These are phyloP conservation scores for Coemansia sp. DNA, from an alignment of 192 early-diverging fungal species.

Conservation along the genomic window DNA sequence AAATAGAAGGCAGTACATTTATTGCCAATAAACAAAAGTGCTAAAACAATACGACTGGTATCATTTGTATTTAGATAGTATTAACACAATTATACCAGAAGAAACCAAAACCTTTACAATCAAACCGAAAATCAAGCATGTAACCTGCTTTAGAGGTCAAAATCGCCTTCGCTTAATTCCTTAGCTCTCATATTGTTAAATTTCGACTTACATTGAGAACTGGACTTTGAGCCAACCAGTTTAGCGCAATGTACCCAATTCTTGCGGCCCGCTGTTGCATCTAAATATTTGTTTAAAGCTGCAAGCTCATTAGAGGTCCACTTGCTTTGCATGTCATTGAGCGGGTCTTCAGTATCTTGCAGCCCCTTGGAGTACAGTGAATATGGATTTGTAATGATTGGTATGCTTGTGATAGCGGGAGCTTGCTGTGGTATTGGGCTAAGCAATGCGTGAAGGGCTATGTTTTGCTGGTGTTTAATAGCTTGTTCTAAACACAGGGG, in stretches of 20 bases:
- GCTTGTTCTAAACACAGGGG: conserved; percentile 2
- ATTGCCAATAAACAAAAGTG: no score
- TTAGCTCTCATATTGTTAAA: conserved; percentile 13
- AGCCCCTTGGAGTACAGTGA: not conserved
- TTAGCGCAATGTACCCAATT: conserved; percentile 14
- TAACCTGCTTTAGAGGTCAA: no score
- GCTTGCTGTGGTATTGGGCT: no score
- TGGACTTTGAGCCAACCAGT: conserved; percentile 9
- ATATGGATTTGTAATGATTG: not conserved
- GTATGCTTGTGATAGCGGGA: not conserved
- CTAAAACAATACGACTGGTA: no score
- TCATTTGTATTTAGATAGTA: no score
- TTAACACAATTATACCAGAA: no score
- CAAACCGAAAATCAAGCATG: no score
- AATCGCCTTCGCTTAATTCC: not conserved
- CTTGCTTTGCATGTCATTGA: not conserved
- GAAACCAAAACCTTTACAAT: no score
- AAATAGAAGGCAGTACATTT: no score
- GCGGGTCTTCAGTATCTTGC: conserved; percentile 7
- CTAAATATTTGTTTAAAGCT: not conserved
- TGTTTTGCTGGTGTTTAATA: not conserved
- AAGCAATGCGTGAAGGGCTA: not conserved
- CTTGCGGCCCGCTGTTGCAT: not conserved
- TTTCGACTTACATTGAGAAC: conserved; percentile 16
- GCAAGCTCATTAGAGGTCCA: not conserved